These are phyloP conservation scores for Elsinoe australis DNA, from an alignment of 2,329 filamentous ascomycete species.

Conservation along the genomic window DNA sequence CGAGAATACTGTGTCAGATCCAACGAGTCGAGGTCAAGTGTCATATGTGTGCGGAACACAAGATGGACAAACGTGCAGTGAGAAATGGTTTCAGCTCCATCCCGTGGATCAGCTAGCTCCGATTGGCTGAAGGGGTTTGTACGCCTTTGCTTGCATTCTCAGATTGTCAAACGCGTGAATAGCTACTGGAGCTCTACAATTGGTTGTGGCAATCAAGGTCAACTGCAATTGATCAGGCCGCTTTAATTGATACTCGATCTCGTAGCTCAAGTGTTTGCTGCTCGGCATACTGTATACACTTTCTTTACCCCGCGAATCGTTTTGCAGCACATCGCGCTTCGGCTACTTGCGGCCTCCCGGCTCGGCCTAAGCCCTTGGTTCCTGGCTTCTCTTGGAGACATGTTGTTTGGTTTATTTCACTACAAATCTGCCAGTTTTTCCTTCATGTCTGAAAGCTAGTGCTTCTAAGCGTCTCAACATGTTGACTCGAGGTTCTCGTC, in stretches of 20 bases:
- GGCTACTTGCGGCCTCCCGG: constrained; percentile 1
- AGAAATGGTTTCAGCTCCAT: neutral
- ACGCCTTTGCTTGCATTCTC: neutral
- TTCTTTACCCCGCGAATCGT: neutral
- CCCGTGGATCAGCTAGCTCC: neutral
- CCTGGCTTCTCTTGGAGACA: neutral
- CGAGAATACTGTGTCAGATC: neutral
- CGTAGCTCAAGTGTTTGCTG: neutral
- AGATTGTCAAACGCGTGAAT: neutral
- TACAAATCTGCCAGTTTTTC: neutral
- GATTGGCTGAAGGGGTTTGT: constrained; percentile 5
- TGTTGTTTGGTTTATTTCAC: neutral
- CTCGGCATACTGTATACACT: no score
- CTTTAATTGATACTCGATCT: neutral
- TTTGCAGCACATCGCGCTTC: neutral
- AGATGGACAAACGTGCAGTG: constrained; percentile 2
- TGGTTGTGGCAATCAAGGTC: no score
- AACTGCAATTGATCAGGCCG: no score
- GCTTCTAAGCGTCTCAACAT: neutral
- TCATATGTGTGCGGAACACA: neutral
- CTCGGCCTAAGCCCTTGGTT: constrained; percentile 8
- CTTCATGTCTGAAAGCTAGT: neutral
- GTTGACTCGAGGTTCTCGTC: constrained; percentile 1
- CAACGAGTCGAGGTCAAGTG: neutral
- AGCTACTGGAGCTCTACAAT: no score